phyloP scores from a whole-genome alignment of 2,329 filamentous ascomycete species.

The Aspergillus thermomutatus region DNA sequence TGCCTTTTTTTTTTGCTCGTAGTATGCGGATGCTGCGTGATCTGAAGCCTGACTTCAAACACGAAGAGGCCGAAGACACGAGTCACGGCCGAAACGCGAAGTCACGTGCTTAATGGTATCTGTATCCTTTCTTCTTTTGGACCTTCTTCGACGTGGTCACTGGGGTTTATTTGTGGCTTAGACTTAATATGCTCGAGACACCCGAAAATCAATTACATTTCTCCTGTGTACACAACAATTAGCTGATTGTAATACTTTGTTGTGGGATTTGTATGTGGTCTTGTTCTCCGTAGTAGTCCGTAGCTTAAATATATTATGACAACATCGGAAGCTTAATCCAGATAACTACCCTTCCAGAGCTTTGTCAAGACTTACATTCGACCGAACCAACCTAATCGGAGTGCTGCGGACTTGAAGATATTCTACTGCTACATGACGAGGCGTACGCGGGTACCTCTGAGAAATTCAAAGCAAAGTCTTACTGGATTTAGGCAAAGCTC shows the following conservation, averaged over 20 bases:
- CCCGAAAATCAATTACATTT: neutral
- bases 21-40: neutral
- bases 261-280: neutral
- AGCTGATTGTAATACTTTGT: neutral
- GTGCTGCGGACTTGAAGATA: too few species aligned
- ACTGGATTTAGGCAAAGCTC: too few species aligned
- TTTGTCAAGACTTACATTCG: too few species aligned
- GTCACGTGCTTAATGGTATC: constrained; percentile 13
- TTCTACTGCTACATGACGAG: too few species aligned
- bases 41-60: neutral
- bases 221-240: neutral
- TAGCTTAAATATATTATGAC: neutral
- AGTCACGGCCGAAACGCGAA: constrained; percentile 13
- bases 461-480: too few species aligned
- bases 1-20: neutral
- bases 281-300: neutral
- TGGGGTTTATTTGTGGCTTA: neutral
- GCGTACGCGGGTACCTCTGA: too few species aligned
- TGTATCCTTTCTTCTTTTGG: neutral
- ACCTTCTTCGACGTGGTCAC: neutral
- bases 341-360: too few species aligned
- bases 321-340: too few species aligned
- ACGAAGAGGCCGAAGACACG: constrained; percentile 1
- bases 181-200: neutral
- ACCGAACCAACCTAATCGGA: too few species aligned